phyloP scores from a whole-genome alignment of 208 protist genomes.

The Trypanosoma congolense region DNA sequence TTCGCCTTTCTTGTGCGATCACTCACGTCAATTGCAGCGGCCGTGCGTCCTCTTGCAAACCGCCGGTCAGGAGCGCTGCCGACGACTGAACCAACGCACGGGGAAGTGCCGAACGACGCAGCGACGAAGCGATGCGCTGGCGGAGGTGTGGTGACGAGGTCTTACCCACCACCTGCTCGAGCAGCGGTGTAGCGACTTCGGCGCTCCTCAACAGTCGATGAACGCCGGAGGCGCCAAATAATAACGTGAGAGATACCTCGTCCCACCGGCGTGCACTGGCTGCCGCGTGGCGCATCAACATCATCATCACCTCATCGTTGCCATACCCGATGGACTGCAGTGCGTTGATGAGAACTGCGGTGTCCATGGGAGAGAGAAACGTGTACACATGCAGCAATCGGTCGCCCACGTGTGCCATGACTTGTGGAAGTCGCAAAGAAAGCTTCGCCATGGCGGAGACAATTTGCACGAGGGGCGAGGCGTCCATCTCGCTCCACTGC shows the following conservation, averaged over 20 bases:
- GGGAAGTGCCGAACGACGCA: slow-evolving; percentile 48
- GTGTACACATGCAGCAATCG: slow-evolving; percentile 38
- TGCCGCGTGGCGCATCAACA: slow-evolving; percentile 51
- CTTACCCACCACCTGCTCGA: slow-evolving; percentile 45
- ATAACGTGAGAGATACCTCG: slow-evolving; percentile 47
- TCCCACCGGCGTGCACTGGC: slow-evolving; percentile 43
- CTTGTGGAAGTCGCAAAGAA: slow-evolving; percentile 43
- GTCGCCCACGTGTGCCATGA: slow-evolving; percentile 33
- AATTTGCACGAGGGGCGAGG: slow-evolving; percentile 63
- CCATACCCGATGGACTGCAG: slow-evolving; percentile 61
- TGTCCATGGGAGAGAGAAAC: slow-evolving; percentile 62
- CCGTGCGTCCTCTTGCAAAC: background rate
- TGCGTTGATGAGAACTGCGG: slow-evolving; percentile 46
- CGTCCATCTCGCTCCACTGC: slow-evolving; percentile 81
- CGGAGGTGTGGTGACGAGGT: slow-evolving; percentile 38
- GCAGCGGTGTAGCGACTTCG: slow-evolving; percentile 57
- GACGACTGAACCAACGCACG: slow-evolving; percentile 36
- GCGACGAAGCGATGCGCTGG: slow-evolving; percentile 46
- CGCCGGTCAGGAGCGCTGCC: slow-evolving; percentile 11
- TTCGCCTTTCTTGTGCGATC: too few relatives aligned
- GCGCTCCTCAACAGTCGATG: slow-evolving; percentile 50
- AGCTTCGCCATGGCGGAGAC: slow-evolving; percentile 49
- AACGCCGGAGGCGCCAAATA: slow-evolving; percentile 62
- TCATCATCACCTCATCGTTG: slow-evolving; percentile 42
- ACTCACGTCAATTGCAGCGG: too few relatives aligned